Conservation (phyloP, 2,329 filamentous ascomycete species). For the Cephalotrichum gorgonifer region DNA sequence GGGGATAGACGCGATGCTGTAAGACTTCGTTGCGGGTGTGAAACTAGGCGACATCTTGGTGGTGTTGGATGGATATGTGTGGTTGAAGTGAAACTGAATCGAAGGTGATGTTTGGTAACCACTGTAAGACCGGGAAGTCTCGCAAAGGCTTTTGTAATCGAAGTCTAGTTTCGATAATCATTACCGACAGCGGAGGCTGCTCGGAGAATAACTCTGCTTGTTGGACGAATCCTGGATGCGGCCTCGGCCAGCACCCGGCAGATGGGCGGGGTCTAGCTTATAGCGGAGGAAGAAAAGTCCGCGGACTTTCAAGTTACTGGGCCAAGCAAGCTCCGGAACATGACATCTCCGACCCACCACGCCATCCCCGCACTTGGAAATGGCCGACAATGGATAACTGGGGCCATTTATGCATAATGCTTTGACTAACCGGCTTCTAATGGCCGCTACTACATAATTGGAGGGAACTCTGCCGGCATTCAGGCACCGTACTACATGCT, state of each 20-base stretch:
- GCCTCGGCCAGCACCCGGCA: not conserved
- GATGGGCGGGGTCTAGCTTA: not conserved
- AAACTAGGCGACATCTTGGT: not conserved
- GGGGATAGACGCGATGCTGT: slow-evolving; percentile 49
- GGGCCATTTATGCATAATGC: too few relatives aligned
- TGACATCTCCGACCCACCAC: too few relatives aligned
- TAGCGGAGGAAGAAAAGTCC: not conserved
- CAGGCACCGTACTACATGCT: too few relatives aligned
- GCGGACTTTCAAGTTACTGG: not conserved
- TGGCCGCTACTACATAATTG: too few relatives aligned
- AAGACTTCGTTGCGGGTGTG: slow-evolving; percentile 17
- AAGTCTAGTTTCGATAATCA: not conserved
- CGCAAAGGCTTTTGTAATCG: not conserved
- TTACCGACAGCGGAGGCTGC: not conserved
- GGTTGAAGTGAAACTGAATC: not conserved
- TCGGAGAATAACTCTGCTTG: not conserved
- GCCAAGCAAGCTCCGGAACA: too few relatives aligned
- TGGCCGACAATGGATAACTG: too few relatives aligned
- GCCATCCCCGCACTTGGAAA: too few relatives aligned
- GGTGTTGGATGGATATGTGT: not conserved
- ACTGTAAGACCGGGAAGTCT: not conserved
- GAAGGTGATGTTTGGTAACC: not conserved
- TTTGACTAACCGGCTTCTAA: too few relatives aligned
- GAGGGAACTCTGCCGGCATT: too few relatives aligned
- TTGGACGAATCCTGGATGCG: not conserved